Evolutionary conservation across 78 protist species (phyloP), one percentile per base, ranked within the genome.

Genomic region (Isochrysis galbana): DNA sequence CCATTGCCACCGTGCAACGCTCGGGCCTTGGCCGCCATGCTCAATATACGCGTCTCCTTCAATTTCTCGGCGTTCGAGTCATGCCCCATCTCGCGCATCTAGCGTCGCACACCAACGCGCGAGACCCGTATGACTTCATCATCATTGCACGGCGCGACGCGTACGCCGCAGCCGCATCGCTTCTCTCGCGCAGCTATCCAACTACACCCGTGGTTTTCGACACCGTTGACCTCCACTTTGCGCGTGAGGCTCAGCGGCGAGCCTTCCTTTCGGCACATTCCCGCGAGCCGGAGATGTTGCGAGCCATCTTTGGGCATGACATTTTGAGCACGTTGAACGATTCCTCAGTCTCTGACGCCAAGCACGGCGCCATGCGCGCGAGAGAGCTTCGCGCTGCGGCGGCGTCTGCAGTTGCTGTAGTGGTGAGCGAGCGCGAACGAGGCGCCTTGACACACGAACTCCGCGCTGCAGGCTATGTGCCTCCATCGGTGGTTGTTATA

Each of bases 201-300:
- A 72, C 36, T 41, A 72, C 82, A 19, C 82, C 41, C 14, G 41
- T 72, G 10, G 82, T 34, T 23, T 72, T 34, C 82, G 82, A 72
- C 82, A 72, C 82, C 22, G 82, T 72, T 41, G 82, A 72, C 82
- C 82, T 72, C 42, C 82, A 72, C 82, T 72, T 72, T 17, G 41
- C 5, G 36, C 36, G 82, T 23, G 82, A 72, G 41, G 44, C 44
- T 2, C 42, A 23, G 82, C 36, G 82, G 39, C 42, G 42, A 4
- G 39, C 32, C 42, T 72, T 72, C 82, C 5, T 72, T 19, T 1
- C 36, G 36, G 39, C 41, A 5, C 82, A 72, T 19, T 7, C 41
- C 32, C 25, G 19, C 17, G 82, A 72, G 14, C 3, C 82, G 22
- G 3, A 2, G 32, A 3, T 72, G 32, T 19, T 72, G 2, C 11